Base-by-base conservation (phyloP, 148 eudicot species). In the Vaccinium darrowii region DNA sequence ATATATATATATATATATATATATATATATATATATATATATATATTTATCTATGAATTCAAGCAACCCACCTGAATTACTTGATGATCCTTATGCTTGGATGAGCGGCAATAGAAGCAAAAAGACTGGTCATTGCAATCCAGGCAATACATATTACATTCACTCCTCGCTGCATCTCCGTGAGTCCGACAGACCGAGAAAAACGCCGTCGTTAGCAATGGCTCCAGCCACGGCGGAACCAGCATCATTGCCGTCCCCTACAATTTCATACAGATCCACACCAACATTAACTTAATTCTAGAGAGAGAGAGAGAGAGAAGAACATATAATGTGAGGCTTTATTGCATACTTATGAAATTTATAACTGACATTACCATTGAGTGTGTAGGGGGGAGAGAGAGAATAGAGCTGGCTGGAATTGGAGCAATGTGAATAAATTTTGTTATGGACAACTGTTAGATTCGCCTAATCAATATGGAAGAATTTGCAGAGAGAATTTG, bases 131-230 rank as follows among this genome's bases (percentile, higher is more conserved):
- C 86, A 84, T 90, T 90, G 86, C 98, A 96, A 78, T 94, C 98
- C 65, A 96, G 85, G 85, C 98, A 96, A 62, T 85, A 96, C 98
- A 96, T 96, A 51, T 96, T 96, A 78, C 96, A 96, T 83, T 96
- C 98, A 30, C 97, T 94, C 76, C 98, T 82, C 12, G 98, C 93
- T 0, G 95, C 95, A 49, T 93, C 96, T 8, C 92, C 93, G 57
- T 96, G 98, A 16, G 88, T 88, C 78, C 91, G 87, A 84, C 98
- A 96, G 25, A 89, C 84, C 58, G 88, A 88, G 89, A 96, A 96
- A 90, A 96, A 96, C 39, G 90, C 72, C 0, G 98, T 88, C 49
- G 86, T 87, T n/a, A 96, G 80, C 87, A 96, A 78, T 65, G 90
- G 92, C 84, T 93, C 98, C 43, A 96, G 88, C 98, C 98, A 96